A percentile compares a stretch with the other conserved stretches of the same genome.
Conservation (phyloP, 352 stramenopile species). For the Hyaloperonospora arabidopsidis region DNA sequence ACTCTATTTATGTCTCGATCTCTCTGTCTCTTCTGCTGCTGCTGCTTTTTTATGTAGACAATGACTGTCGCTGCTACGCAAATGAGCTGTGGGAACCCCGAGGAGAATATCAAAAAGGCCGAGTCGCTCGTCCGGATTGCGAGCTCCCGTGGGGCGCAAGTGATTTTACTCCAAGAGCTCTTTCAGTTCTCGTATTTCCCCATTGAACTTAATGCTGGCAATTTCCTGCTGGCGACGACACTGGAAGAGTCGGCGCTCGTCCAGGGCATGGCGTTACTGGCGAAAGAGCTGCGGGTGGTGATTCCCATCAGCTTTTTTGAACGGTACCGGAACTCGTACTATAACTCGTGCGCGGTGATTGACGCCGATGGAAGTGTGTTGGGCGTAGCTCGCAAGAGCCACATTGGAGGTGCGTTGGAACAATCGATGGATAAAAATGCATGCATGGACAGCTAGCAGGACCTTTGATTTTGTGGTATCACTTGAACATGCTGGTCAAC, state of each 20-base stretch:
- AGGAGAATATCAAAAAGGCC: constrained; percentile 88
- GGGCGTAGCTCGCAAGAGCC: constrained; percentile 84
- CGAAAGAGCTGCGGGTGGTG: constrained; percentile 86
- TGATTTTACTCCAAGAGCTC: constrained; percentile 88
- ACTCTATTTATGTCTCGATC: background rate
- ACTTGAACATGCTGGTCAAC: too few relatives aligned
- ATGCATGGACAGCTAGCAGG: background rate
- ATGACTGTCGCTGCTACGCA: constrained; percentile 84
- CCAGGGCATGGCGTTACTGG: constrained; percentile 80
- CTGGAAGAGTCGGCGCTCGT: constrained; percentile 80
- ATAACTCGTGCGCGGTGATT: constrained; percentile 89
- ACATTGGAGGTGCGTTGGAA: constrained; percentile 67
- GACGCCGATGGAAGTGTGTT: constrained; percentile 84
- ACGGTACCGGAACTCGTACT: constrained; percentile 85
- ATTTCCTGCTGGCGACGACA: constrained; percentile 84
- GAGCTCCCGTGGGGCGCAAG: constrained; percentile 76
- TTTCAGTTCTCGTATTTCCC: constrained; percentile 90
- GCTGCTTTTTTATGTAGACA: constrained; percentile 26
- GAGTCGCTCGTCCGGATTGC: constrained; percentile 86
- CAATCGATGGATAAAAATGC: too few relatives aligned
- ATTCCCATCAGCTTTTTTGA: constrained; percentile 91
- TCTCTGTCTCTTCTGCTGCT: background rate
- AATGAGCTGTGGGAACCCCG: constrained; percentile 79
- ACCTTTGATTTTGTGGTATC: too few relatives aligned
- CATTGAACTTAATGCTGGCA: constrained; percentile 82